Percentiles rank a stretch among this genome's conserved stretches.
Conservation (phyloP, 164 flowering plant genomes). For the Vitis rupestris region DNA sequence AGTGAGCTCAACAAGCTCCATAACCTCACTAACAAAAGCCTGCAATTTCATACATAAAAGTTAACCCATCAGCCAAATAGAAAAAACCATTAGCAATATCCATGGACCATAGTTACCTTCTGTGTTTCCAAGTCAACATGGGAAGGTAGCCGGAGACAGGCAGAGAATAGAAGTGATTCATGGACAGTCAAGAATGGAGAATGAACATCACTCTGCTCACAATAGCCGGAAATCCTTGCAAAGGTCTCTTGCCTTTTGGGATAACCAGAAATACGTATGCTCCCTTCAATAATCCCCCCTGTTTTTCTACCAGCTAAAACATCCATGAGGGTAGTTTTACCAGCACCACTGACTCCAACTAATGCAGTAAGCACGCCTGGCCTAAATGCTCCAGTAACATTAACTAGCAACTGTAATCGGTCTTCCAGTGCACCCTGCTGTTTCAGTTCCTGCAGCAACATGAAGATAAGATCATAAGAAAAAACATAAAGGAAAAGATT, state of each 20-base stretch:
- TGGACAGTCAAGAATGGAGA: background rate
- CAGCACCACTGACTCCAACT: constrained; percentile 2
- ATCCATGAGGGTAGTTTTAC: constrained; percentile 3
- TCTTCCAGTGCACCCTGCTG: background rate
- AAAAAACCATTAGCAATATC: too few species aligned
- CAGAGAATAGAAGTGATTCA: constrained; percentile 5
- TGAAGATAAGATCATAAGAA: too few species aligned
- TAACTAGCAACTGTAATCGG: background rate
- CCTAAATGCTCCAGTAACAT: background rate
- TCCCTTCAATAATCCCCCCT: too few species aligned
- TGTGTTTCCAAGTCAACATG: background rate
- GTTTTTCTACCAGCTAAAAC: background rate
- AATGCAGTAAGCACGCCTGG: background rate
- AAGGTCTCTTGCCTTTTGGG: background rate
- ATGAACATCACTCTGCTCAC: too few species aligned
- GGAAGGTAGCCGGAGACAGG: background rate
- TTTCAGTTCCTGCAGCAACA: background rate
- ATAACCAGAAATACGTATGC: too few species aligned
- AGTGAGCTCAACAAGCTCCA: constrained; percentile 4
- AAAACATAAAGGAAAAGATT: background rate
- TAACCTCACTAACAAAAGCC: constrained; percentile 1
- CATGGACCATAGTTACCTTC: background rate
- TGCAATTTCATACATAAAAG: background rate
- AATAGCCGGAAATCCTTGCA: background rate
- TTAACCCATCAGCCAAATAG: background rate